Evolutionary conservation across 2,329 filamentous ascomycete species (phyloP).

Genomic region (Thielaviopsis euricoi): DNA sequence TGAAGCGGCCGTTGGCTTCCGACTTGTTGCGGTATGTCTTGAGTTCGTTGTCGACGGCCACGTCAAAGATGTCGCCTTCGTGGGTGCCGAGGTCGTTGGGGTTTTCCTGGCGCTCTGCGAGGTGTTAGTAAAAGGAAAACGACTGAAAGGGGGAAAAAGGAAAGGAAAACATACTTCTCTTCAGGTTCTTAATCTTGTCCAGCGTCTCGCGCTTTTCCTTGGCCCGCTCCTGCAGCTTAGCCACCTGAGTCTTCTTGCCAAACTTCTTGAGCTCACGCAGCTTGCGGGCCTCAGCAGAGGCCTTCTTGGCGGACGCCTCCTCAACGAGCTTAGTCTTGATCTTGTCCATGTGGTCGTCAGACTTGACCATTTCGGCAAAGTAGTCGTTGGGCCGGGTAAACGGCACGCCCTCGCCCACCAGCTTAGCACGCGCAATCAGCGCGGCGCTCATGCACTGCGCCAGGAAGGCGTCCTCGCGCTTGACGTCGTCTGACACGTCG

Average conservation of each 20-base stretch:
- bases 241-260: conserved; percentile 93
- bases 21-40: conserved; percentile 21
- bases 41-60: conserved; percentile 59
- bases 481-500: conserved; percentile 81
- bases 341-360: conserved; percentile 94
- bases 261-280: conserved; percentile 97
- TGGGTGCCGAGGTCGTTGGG: conserved; percentile 45
- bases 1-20: conserved; percentile 25
- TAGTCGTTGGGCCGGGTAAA: conserved; percentile 88
- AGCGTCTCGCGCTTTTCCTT: conserved; percentile 86
- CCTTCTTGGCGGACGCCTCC: conserved; percentile 83
- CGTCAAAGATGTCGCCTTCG: conserved; percentile 78
- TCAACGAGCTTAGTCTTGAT: conserved; percentile 88
- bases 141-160: conserved; percentile 12
- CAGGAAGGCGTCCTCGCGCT: conserved; percentile 86
- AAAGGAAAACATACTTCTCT: conserved; percentile 62
- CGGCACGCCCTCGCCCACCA: conserved; percentile 67
- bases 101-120: conserved; percentile 67
- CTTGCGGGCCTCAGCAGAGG: conserved; percentile 75
- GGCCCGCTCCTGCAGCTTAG: conserved; percentile 83
- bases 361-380: conserved; percentile 98
- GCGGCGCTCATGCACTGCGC: conserved; percentile 72
- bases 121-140: conserved; percentile 9
- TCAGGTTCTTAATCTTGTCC: conserved; percentile 87
- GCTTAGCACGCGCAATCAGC: conserved; percentile 50